These are phyloP conservation scores for Diaporthe sp. DNA, from an alignment of 2,329 filamentous ascomycete genomes.

Conservation along the genomic window DNA sequence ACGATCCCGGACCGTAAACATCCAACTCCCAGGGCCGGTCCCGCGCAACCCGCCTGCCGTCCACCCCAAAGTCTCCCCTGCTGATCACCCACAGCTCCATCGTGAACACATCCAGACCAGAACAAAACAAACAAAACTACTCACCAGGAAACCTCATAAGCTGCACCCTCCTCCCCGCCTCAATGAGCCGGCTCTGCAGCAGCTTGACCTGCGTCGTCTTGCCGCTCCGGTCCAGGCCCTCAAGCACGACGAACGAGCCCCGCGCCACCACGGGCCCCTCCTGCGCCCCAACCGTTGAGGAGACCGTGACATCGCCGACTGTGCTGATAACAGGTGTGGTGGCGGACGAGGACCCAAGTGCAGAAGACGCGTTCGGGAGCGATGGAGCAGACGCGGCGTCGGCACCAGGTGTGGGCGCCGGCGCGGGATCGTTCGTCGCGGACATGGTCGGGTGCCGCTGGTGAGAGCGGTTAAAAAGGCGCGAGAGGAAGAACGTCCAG, in stretches of 20 bases:
- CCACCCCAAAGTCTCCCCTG: background rate
- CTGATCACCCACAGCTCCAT: background rate
- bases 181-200: slow-evolving; percentile 69
- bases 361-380: background rate
- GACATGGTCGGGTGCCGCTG: background rate
- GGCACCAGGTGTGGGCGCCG: background rate
- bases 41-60: background rate
- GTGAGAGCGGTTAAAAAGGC: background rate
- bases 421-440: background rate
- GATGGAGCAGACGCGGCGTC: background rate
- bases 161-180: slow-evolving; percentile 63
- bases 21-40: background rate
- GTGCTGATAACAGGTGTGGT: background rate
- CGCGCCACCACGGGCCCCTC: background rate
- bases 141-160: slow-evolving; percentile 71
- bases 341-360: background rate
- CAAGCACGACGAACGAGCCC: slow-evolving; percentile 85
- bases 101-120: background rate
- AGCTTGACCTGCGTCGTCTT: slow-evolving; percentile 91
- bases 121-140: slow-evolving; percentile 44
- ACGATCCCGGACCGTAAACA: too few species aligned
- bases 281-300: background rate
- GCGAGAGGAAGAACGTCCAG: background rate
- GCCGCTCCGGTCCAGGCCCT: slow-evolving; percentile 90
- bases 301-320: background rate